Base-by-base conservation (phyloP, 1,139 yeast genomes). In the Debaryomyces nepalensis region DNA sequence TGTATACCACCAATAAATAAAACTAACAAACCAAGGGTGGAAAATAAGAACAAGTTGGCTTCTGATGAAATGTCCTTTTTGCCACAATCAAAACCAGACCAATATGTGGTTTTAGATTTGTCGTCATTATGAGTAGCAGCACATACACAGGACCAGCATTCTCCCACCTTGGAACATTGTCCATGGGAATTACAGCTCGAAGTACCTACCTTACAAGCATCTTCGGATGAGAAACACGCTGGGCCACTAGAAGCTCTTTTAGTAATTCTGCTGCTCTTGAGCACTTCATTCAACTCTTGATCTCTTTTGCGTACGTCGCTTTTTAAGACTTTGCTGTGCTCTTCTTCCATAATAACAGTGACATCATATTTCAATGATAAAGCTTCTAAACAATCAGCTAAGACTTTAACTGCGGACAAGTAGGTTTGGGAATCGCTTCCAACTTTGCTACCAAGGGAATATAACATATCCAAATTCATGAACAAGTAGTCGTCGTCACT, bases 41-140 rank as follows among this genome's bases (percentile, higher is more conserved):
- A 73, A 89, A 91, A 84, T 51, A 84, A 73, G 52, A 85, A 73
- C 54, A 86, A 70, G 54, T 84, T 79, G 48, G 86, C 82, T 59
- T 81, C 81, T 1, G 78, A 72, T 33, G 85, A 74, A 45, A 84
- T 73, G 54, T 86, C 90, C 55, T 71, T 73, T 71, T 84, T 83
- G 52, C 77, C 70, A 62, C 93, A 85, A 48, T 81, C 80, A 44
- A 55, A 61, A 23, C 93, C 93, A 3, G 82, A 76, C 88, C 89
- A 85, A 47, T 67, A 63, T 33, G 84, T 80, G 21, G 89, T 83
- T 49, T 70, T 70, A 41, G 70, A 66, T 26, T 63, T 63, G 36
- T 68, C 64, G 51, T 69, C 60, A 58, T 80, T 70, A 47, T 61
- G 68, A 14, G 82, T 71, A 11, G 86, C 62, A 18, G 72, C 59